Percentiles rank a stretch among this genome's conserved stretches.
Conservation (phyloP, 805 yeast species). For the Ogataea siamensis region DNA sequence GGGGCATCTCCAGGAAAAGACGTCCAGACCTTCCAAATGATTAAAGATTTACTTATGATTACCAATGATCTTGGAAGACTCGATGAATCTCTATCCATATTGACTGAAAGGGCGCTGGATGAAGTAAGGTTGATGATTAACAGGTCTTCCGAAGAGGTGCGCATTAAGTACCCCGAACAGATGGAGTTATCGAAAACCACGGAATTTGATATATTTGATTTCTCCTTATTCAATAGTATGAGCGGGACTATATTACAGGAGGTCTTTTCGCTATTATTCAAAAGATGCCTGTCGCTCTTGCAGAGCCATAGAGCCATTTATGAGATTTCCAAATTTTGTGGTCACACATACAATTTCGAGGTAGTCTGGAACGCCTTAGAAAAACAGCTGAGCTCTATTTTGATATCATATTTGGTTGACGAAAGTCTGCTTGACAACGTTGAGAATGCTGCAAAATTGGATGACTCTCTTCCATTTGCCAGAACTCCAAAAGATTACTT, state of each 20-base stretch:
- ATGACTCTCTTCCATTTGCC: constrained; percentile 23
- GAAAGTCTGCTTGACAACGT: constrained; percentile 29
- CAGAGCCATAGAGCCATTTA: constrained; percentile 68
- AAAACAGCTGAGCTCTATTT: constrained; percentile 38
- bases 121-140: constrained; percentile 66
- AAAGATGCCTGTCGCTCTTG: constrained; percentile 57
- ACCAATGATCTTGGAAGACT: constrained; percentile 53
- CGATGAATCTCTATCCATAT: constrained; percentile 52
- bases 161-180: constrained; percentile 46
- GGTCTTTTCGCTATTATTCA: constrained; percentile 67
- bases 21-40: constrained; percentile 21
- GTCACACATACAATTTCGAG: constrained; percentile 25
- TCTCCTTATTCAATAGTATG: constrained; percentile 26
- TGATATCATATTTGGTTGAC: constrained; percentile 39
- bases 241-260: constrained; percentile 55
- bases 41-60: constrained; percentile 22
- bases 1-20: constrained; percentile 28
- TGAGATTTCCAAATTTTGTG: constrained; percentile 45
- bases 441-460: constrained; percentile 18
- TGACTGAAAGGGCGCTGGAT: constrained; percentile 52
- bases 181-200: constrained; percentile 23
- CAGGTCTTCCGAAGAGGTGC: constrained; percentile 62
- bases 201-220: constrained; percentile 17
- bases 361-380: constrained; percentile 46
- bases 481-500: constrained; percentile 26